phyloP scores from a whole-genome alignment of 1,284 basidiomycete species.

The Abortiporus biennis region DNA sequence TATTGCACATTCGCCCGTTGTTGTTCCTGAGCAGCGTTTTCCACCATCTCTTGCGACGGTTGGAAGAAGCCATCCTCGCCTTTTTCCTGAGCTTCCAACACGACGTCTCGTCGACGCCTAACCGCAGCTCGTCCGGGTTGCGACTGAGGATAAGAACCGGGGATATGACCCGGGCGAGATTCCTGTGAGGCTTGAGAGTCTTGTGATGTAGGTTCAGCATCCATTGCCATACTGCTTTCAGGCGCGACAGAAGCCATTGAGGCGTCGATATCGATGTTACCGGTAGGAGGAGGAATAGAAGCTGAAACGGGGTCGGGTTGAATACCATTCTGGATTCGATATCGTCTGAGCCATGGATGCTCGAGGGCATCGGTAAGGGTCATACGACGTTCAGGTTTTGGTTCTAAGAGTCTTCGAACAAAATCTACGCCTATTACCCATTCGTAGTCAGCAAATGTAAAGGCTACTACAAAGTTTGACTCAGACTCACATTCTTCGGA shows the following conservation, averaged over 20 bases:
- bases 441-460: neutral
- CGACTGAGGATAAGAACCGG: constrained; percentile 13
- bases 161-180: constrained; percentile 17
- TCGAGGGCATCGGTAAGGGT: constrained; percentile 48
- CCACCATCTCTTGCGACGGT: constrained; percentile 40
- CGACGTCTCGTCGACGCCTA: constrained; percentile 42
- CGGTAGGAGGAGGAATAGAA: neutral
- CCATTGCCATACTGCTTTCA: constrained; percentile 17
- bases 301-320: constrained; percentile 1
- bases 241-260: constrained; percentile 24
- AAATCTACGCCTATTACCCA: constrained; percentile 35
- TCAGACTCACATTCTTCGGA: constrained; percentile 18
- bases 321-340: too few relatives aligned
- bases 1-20: too few relatives aligned
- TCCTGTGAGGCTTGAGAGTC: constrained; percentile 14
- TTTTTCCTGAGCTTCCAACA: constrained; percentile 33
- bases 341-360: constrained; percentile 76
- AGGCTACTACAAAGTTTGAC: neutral
- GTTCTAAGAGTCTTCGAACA: constrained; percentile 40
- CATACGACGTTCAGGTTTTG: constrained; percentile 50
- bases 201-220: constrained; percentile 11
- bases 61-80: constrained; percentile 12
- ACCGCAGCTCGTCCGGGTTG: constrained; percentile 27
- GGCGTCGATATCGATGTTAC: constrained; percentile 8
- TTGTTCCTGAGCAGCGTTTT: constrained; percentile 4